Evolutionary conservation across 805 yeast genomes (phyloP).

Genomic region (Candida tallmaniae): DNA sequence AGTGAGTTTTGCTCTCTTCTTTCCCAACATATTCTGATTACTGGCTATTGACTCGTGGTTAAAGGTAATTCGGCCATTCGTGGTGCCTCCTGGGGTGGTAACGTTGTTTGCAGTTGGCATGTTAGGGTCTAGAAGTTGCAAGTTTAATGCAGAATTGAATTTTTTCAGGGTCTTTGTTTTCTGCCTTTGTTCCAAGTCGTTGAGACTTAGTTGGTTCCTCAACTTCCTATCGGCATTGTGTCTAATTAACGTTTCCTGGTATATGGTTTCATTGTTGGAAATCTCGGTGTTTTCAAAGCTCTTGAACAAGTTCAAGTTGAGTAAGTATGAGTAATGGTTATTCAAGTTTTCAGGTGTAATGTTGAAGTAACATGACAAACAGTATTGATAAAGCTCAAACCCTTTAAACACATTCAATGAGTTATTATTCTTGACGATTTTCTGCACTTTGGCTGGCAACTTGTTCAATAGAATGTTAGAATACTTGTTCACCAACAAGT

Average conservation of each 20-base stretch:
- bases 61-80: neutral
- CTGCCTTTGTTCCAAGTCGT: conserved; percentile 9
- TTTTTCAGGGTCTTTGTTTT: neutral
- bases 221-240: conserved; percentile 21
- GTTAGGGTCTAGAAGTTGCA: neutral
- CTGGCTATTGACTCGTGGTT: conserved; percentile 2
- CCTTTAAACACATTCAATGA: conserved; percentile 31
- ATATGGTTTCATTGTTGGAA: conserved; percentile 23
- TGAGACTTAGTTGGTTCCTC: conserved; percentile 22
- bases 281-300: conserved; percentile 31
- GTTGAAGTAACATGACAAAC: conserved; percentile 37
- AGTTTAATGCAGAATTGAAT: neutral
- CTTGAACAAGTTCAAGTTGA: conserved; percentile 34
- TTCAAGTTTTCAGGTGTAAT: conserved; percentile 26
- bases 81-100: no score
- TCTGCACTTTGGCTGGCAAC: conserved; percentile 33
- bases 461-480: conserved; percentile 19
- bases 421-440: conserved; percentile 23
- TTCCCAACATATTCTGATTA: neutral
- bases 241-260: conserved; percentile 21
- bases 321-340: conserved; percentile 34
- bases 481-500: conserved; percentile 19
- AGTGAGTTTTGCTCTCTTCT: conserved; percentile 6
- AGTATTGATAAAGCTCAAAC: conserved; percentile 32
- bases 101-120: no score